Evolutionary conservation across 306 rosid genomes (phyloP).

Genomic region (Quercus suber): DNA sequence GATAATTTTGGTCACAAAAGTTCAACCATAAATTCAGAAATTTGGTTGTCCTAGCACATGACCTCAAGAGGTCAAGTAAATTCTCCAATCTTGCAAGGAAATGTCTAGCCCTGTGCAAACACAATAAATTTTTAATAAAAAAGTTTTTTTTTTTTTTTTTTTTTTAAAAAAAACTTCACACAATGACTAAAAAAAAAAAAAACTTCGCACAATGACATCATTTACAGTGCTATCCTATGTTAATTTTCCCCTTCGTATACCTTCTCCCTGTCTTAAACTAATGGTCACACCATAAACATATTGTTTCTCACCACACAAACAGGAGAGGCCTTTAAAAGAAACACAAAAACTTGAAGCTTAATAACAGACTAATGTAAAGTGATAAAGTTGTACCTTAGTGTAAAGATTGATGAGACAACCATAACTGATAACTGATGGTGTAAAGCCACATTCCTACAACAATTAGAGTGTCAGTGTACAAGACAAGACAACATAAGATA

Average conservation of each 20-base stretch:
- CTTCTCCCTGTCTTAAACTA: background rate
- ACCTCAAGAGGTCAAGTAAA: background rate
- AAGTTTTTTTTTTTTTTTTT: no score
- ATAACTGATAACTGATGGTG: slow-evolving; percentile 86
- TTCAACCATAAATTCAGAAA: background rate
- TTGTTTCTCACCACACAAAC: background rate
- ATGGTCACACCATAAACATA: background rate
- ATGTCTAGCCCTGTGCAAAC: background rate
- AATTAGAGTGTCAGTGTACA: slow-evolving; percentile 15
- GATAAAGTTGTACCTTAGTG: slow-evolving; percentile 56
- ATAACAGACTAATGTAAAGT: slow-evolving; percentile 9
- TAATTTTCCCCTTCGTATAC: background rate
- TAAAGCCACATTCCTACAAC: slow-evolving; percentile 86
- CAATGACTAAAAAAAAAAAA: background rate
- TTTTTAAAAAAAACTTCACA: no score
- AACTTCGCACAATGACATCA: background rate
- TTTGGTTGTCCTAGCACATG: background rate
- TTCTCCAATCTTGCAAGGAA: background rate
- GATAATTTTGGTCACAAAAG: background rate
- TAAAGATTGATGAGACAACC: slow-evolving; percentile 93
- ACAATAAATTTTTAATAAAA: background rate
- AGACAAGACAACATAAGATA: slow-evolving; percentile 9
- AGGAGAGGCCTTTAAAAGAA: background rate
- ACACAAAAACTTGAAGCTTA: background rate
- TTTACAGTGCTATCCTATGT: background rate